Evolutionary conservation across 2,329 filamentous ascomycete genomes (phyloP).

Genomic region (Alternaria longipes): DNA sequence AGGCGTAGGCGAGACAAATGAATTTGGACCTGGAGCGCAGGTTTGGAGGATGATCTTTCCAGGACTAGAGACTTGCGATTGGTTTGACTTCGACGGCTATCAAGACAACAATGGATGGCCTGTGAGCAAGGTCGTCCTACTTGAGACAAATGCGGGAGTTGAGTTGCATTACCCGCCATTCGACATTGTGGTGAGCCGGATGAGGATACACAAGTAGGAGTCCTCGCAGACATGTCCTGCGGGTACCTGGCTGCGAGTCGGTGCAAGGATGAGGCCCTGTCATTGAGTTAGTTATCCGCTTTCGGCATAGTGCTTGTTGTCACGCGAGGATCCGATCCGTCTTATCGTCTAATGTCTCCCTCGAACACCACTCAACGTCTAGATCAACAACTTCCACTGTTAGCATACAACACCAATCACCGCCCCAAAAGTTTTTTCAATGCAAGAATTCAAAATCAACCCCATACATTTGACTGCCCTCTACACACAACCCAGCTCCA

Average conservation of each 20-base stretch:
- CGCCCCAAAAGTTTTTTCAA: neutral
- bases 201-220: neutral
- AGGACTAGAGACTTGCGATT: constrained; percentile 39
- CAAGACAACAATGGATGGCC: constrained; percentile 45
- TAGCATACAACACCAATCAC: neutral
- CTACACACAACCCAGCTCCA: constrained; percentile 6
- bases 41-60: constrained; percentile 41
- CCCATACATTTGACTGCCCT: neutral
- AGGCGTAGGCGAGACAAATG: constrained; percentile 31
- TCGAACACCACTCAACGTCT: neutral
- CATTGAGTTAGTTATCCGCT: neutral
- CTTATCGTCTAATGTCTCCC: neutral
- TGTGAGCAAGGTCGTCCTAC: constrained; percentile 39
- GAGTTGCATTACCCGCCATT: constrained; percentile 45
- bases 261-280: neutral
- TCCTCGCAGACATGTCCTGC: neutral
- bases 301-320: neutral
- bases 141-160: constrained; percentile 28
- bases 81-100: constrained; percentile 48
- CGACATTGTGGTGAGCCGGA: constrained; percentile 31
- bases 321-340: neutral
- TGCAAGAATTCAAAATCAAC: neutral
- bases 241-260: neutral
- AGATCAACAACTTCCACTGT: neutral
- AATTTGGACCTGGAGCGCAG: constrained; percentile 38